Evolutionary conservation across 2,329 filamentous ascomycete genomes (phyloP).

Genomic region (Trichoderma simmonsii): DNA sequence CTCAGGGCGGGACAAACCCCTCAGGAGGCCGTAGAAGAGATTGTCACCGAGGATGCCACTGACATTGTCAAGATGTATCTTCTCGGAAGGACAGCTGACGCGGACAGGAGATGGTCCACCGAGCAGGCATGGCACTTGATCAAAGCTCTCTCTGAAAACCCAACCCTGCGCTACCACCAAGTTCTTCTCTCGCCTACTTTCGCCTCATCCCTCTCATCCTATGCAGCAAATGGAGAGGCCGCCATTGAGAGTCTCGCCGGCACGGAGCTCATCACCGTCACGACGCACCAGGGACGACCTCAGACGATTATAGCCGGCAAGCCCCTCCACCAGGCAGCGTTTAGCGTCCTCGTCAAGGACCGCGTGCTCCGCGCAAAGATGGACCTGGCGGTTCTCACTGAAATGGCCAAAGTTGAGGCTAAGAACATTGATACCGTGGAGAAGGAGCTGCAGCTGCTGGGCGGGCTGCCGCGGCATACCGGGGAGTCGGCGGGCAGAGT

Average conservation of each 20-base stretch:
- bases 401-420: constrained; percentile 69
- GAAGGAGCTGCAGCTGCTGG: constrained; percentile 70
- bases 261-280: constrained; percentile 79
- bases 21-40: constrained; percentile 75
- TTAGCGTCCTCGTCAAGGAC: constrained; percentile 68
- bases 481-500: constrained; percentile 64
- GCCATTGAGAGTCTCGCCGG: constrained; percentile 78
- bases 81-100: constrained; percentile 50
- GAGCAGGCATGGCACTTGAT: constrained; percentile 91
- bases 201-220: constrained; percentile 50
- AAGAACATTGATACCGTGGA: constrained; percentile 76
- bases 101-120: constrained; percentile 65
- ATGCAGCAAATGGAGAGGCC: constrained; percentile 62
- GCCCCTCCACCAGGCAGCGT: constrained; percentile 83
- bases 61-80: constrained; percentile 95
- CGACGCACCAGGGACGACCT: constrained; percentile 71
- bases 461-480: constrained; percentile 66
- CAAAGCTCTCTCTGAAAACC: constrained; percentile 67
- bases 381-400: constrained; percentile 65
- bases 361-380: constrained; percentile 70
- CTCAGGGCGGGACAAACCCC: constrained; percentile 86
- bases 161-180: constrained; percentile 78
- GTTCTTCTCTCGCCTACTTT: constrained; percentile 75
- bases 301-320: constrained; percentile 74
- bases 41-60: constrained; percentile 81